These are phyloP conservation scores for Talaromyces liani DNA, from an alignment of 495 filamentous ascomycete species.

Conservation along the genomic window DNA sequence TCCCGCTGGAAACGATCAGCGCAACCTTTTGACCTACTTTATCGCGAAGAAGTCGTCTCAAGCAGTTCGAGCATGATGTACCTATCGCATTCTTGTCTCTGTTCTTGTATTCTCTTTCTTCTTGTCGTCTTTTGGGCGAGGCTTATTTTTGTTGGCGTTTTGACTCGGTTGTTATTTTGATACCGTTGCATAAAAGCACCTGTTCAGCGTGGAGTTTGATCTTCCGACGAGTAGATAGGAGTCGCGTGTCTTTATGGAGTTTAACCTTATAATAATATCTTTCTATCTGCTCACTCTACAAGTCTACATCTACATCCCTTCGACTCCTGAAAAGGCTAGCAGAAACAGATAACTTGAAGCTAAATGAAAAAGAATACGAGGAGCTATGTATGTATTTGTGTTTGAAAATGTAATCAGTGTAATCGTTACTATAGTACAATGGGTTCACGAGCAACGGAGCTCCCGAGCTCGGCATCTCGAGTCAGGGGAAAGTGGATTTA, in stretches of 20 bases:
- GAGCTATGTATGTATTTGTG: background rate
- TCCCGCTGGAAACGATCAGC: constrained; percentile 56
- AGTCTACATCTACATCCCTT: background rate
- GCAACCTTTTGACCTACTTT: constrained; percentile 78
- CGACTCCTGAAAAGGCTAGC: background rate
- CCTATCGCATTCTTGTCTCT: background rate
- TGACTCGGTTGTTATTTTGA: background rate
- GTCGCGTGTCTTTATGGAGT: background rate
- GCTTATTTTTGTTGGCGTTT: background rate
- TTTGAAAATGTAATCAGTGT: background rate
- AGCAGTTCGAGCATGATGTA: background rate
- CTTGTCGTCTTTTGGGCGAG: background rate
- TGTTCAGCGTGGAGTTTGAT: constrained; percentile 1
- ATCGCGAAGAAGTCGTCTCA: constrained; percentile 47
- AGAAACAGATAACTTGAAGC: background rate
- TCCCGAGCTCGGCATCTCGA: background rate
- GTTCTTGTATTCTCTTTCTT: background rate
- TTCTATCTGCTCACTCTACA: background rate
- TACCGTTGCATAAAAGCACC: constrained; percentile 1
- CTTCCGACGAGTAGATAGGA: background rate
- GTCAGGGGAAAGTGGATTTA: background rate
- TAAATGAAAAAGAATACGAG: too few relatives aligned
- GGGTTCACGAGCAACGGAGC: background rate
- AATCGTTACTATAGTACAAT: background rate
- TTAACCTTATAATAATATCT: background rate